Evolutionary conservation across 2,329 filamentous ascomycete genomes (phyloP).

Genomic region (Calycina marina): DNA sequence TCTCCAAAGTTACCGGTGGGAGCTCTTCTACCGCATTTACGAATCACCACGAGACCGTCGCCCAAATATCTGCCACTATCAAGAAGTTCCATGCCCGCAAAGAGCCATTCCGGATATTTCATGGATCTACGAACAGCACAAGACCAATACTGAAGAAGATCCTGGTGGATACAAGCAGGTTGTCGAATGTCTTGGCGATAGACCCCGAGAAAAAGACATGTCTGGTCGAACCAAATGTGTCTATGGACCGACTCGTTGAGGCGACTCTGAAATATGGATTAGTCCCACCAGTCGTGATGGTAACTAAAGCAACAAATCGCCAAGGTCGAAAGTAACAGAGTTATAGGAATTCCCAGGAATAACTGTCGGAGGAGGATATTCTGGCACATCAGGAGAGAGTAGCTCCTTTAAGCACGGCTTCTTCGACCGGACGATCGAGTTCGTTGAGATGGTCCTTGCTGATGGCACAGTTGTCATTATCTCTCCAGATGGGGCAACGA

Average conservation of each 20-base stretch:
- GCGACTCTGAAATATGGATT: slow-evolving; percentile 39
- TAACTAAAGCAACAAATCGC: no score
- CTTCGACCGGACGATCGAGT: slow-evolving; percentile 48
- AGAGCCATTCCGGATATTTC: slow-evolving; percentile 38
- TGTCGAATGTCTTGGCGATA: slow-evolving; percentile 32
- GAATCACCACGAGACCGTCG: slow-evolving; percentile 29
- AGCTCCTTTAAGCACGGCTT: slow-evolving; percentile 51
- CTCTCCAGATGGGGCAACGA: slow-evolving; percentile 28
- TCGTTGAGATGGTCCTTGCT: slow-evolving; percentile 47
- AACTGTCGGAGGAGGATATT: slow-evolving; percentile 51
- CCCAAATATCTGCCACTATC: slow-evolving; percentile 30
- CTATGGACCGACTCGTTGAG: slow-evolving; percentile 49
- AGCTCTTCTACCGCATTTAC: slow-evolving; percentile 1
- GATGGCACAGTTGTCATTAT: slow-evolving; percentile 39
- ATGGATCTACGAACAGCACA: slow-evolving; percentile 41
- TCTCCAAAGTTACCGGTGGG: no score
- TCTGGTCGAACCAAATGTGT: slow-evolving; percentile 52
- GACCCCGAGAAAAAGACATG: slow-evolving; percentile 27
- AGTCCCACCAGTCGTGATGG: slow-evolving; percentile 52
- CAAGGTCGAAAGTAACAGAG: no score
- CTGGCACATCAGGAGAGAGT: slow-evolving; percentile 52
- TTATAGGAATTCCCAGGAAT: slow-evolving; percentile 61
- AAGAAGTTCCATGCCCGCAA: slow-evolving; percentile 31
- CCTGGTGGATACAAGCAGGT: slow-evolving; percentile 32
- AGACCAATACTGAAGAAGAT: slow-evolving; percentile 27